Evolutionary conservation across 345 rosid genomes (phyloP).

Genomic region (Rhodamnia rubescens): DNA sequence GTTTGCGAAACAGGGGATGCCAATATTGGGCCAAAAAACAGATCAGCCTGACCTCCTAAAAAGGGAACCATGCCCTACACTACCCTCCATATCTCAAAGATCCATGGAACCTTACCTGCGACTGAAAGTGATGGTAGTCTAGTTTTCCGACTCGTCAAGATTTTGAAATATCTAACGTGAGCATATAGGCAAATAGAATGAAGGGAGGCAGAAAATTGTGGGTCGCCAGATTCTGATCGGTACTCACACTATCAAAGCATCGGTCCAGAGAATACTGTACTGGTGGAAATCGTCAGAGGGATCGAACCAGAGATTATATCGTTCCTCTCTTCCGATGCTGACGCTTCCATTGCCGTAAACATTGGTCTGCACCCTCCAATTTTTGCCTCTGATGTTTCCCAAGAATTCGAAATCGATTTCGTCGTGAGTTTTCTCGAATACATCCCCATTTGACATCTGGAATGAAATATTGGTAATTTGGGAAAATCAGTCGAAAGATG

Average conservation of each 20-base stretch:
- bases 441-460: slow-evolving; percentile 95
- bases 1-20: not conserved
- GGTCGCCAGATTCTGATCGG: not conserved
- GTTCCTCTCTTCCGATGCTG: slow-evolving; percentile 78
- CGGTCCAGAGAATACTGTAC: slow-evolving; percentile 87
- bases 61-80: not conserved
- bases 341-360: slow-evolving; percentile 95
- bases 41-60: not conserved
- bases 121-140: not conserved
- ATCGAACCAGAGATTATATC: slow-evolving; percentile 92
- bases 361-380: slow-evolving; percentile 98
- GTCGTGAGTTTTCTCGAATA: slow-evolving; percentile 85
- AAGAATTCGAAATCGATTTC: slow-evolving; percentile 96
- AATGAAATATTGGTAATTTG: not conserved
- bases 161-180: not conserved
- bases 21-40: not conserved
- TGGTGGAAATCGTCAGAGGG: slow-evolving; percentile 91
- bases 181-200: not conserved
- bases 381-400: slow-evolving; percentile 95
- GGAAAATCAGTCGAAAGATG: not conserved
- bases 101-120: not conserved
- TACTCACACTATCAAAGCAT: slow-evolving; percentile 73
- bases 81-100: not conserved
- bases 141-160: not conserved
- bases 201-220: not conserved